These are phyloP conservation scores for Prunus kanzakura DNA, from an alignment of 306 rosid species.

Conservation along the genomic window DNA sequence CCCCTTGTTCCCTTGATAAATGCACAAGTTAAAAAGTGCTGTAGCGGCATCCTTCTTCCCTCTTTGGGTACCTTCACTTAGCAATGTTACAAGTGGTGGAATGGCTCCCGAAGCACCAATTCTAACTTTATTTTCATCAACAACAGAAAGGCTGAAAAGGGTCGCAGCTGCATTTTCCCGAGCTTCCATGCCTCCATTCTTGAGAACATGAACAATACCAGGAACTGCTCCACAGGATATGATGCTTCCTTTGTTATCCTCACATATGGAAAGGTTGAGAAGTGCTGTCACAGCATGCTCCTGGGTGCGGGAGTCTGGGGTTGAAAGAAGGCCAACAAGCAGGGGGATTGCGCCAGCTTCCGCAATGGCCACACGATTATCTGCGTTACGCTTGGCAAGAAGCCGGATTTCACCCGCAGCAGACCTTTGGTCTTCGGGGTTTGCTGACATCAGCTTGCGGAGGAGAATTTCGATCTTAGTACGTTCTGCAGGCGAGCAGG, in stretches of 20 bases:
- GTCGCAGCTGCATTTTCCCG: conserved; percentile 99
- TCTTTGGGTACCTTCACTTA: conserved; percentile 92
- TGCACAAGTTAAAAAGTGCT: conserved; percentile 94
- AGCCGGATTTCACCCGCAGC: conserved; percentile 98
- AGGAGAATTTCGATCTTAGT: conserved; percentile 68
- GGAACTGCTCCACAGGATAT: conserved; percentile 84
- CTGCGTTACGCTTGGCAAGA: conserved; percentile 95
- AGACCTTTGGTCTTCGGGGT: conserved; percentile 76
- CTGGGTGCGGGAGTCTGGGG: conserved; percentile 88
- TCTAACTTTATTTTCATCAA: conserved; percentile 80
- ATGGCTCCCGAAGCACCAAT: conserved; percentile 91
- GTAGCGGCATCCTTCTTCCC: conserved; percentile 99
- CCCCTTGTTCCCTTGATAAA: conserved; percentile 95
- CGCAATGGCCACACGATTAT: conserved; percentile 94
- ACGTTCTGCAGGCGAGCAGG: conserved; percentile 80
- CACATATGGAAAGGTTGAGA: conserved; percentile 91
- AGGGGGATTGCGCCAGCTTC: conserved; percentile 98
- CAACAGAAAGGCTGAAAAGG: conserved; percentile 96
- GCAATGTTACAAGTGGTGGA: conserved; percentile 78
- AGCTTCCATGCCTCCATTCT: conserved; percentile 97
- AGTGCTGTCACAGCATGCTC: conserved; percentile 99
- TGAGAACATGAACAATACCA: conserved; percentile 88
- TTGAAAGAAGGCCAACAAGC: conserved; percentile 72
- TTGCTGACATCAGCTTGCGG: conserved; percentile 57
- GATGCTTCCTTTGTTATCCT: conserved; percentile 85